Evolutionary conservation across 2,329 filamentous ascomycete species (phyloP).

Genomic region (Calonectria henricotiae): DNA sequence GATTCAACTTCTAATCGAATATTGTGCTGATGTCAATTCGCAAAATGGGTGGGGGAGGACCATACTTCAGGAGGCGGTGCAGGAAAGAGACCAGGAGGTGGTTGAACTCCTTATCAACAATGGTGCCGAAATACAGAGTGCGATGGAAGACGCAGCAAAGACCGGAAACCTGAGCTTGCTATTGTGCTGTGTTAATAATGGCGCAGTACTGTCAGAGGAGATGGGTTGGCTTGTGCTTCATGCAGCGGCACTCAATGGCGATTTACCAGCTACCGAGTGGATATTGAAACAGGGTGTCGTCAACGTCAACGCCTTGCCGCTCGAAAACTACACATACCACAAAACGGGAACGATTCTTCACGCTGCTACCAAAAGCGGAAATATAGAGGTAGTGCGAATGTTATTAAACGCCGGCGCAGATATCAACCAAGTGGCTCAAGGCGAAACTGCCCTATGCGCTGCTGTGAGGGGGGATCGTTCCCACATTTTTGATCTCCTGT

Average conservation of each 20-base stretch:
- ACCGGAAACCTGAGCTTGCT: neutral
- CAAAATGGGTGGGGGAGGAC: neutral
- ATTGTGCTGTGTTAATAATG: neutral
- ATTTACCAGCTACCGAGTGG: neutral
- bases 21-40: slow-evolving; percentile 3
- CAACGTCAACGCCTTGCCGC: neutral
- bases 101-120: neutral
- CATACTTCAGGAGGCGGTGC: neutral
- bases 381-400: neutral
- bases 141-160: neutral
- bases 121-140: neutral
- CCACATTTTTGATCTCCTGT: neutral
- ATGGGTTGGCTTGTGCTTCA: neutral
- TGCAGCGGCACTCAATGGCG: neutral
- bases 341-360: neutral
- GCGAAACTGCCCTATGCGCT: neutral
- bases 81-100: neutral
- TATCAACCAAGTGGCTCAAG: neutral
- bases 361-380: neutral
- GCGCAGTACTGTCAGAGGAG: neutral
- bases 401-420: neutral
- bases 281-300: neutral
- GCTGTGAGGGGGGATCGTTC: neutral
- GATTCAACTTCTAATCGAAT: neutral
- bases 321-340: neutral